Evolutionary conservation across 78 protist species (phyloP).

Genomic region (Dictyostelium capitatum): DNA sequence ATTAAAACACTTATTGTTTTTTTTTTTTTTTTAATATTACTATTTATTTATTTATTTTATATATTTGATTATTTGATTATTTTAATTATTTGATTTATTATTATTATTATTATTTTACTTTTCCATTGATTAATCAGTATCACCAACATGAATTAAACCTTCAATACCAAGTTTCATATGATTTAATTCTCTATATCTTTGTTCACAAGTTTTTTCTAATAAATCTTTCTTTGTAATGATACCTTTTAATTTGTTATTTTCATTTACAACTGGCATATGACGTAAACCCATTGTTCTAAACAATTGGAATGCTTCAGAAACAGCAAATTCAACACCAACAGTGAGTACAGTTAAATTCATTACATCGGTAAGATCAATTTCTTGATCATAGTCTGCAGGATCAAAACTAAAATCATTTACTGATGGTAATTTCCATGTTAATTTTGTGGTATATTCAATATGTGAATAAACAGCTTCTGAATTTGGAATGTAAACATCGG

Average conservation of each 20-base stretch:
- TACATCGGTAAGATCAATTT: slow-evolving; percentile 47
- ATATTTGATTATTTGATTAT: neutral
- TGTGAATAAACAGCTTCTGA: slow-evolving; percentile 36
- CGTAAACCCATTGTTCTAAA: slow-evolving; percentile 84
- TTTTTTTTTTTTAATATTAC: neutral
- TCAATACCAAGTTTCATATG: slow-evolving; percentile 54
- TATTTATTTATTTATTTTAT: neutral
- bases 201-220: slow-evolving; percentile 78
- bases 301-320: slow-evolving; percentile 66
- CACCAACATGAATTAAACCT: slow-evolving; percentile 44
- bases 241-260: slow-evolving; percentile 66
- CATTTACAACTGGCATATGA: slow-evolving; percentile 81
- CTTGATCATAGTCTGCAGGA: slow-evolving; percentile 44
- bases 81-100: neutral
- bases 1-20: neutral
- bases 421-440: slow-evolving; percentile 63
- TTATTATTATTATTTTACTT: neutral
- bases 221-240: slow-evolving; percentile 73
- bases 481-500: slow-evolving; percentile 59
- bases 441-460: slow-evolving; percentile 56
- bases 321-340: slow-evolving; percentile 72
- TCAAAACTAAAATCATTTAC: slow-evolving; percentile 45
- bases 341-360: slow-evolving; percentile 65
- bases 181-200: slow-evolving; percentile 50
- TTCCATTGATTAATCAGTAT: neutral